Percentiles rank a stretch among this genome's conserved stretches.
phyloP scores from a whole-genome alignment of 495 filamentous ascomycete genomes.

The Daldinia vernicosa region DNA sequence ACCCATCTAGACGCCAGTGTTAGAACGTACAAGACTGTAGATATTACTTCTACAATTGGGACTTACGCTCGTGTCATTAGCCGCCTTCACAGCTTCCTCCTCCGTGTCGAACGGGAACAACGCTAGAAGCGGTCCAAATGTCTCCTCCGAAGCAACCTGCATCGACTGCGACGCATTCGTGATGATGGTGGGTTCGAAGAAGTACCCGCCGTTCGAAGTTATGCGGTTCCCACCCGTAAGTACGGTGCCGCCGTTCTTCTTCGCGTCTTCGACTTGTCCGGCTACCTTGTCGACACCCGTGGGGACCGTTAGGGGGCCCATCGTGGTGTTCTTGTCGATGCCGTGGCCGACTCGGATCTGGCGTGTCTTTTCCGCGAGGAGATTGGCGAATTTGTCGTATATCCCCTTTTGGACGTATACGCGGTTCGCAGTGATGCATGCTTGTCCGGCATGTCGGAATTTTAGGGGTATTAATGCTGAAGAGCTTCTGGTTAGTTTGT shows the following conservation, averaged over 20 bases:
- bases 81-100: conserved; percentile 68
- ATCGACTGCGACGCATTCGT: conserved; percentile 68
- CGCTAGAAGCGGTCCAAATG: conserved; percentile 73
- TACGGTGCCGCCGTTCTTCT: conserved; percentile 66
- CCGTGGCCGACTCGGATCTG: conserved; percentile 74
- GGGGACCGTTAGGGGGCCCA: conserved; percentile 74
- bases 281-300: conserved; percentile 69
- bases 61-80: conserved; percentile 67
- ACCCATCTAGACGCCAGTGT: conserved; percentile 60
- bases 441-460: conserved; percentile 75
- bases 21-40: background rate
- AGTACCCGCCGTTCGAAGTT: conserved; percentile 61
- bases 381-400: conserved; percentile 62
- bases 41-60: background rate
- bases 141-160: conserved; percentile 73
- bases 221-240: conserved; percentile 64
- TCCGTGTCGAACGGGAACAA: conserved; percentile 76
- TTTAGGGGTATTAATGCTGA: conserved; percentile 65
- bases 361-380: conserved; percentile 63
- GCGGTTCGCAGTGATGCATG: conserved; percentile 77
- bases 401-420: conserved; percentile 72
- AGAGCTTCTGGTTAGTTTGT: background rate
- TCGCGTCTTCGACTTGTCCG: conserved; percentile 70
- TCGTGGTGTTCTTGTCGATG: conserved; percentile 63
- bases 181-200: conserved; percentile 78